Evolutionary conservation across 768 basidiomycete genomes (phyloP).

Genomic region (Psilocybe cyanescens): DNA sequence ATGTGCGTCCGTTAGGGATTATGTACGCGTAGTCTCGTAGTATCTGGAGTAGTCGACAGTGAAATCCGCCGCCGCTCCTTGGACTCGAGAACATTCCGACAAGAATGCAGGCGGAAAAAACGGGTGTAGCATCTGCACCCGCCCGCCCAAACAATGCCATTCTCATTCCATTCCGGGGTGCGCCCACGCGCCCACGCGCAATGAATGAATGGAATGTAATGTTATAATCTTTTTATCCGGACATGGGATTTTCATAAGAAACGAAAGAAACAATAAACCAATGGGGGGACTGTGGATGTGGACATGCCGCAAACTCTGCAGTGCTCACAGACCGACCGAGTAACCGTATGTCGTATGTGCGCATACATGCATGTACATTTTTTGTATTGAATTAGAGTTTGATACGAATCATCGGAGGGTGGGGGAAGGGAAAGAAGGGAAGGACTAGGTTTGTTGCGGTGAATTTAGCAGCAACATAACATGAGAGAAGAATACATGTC

Average conservation of each 20-base stretch:
- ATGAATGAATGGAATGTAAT: too few species aligned
- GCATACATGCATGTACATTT: too few species aligned
- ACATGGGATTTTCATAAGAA: background rate
- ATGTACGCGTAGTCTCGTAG: too few species aligned
- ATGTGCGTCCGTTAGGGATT: too few species aligned
- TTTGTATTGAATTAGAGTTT: constrained; percentile 20
- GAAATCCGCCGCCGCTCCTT: background rate
- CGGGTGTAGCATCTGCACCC: too few species aligned
- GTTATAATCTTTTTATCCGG: background rate
- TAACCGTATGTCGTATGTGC: too few species aligned
- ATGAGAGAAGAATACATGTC: constrained; percentile 1
- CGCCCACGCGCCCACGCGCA: background rate
- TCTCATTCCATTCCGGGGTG: background rate
- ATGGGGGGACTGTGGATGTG: background rate
- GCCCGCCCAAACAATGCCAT: too few species aligned
- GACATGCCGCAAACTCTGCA: too few species aligned
- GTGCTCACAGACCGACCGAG: too few species aligned
- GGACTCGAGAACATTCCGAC: background rate
- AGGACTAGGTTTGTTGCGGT: background rate
- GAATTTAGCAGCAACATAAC: background rate
- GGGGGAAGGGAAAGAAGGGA: constrained; percentile 6
- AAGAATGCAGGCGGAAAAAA: background rate
- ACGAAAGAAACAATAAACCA: background rate
- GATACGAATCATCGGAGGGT: constrained; percentile 26
- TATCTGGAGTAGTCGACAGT: background rate